Evolutionary conservation across 2,329 filamentous ascomycete genomes (phyloP).

Genomic region (Aspergillus tubingensis): DNA sequence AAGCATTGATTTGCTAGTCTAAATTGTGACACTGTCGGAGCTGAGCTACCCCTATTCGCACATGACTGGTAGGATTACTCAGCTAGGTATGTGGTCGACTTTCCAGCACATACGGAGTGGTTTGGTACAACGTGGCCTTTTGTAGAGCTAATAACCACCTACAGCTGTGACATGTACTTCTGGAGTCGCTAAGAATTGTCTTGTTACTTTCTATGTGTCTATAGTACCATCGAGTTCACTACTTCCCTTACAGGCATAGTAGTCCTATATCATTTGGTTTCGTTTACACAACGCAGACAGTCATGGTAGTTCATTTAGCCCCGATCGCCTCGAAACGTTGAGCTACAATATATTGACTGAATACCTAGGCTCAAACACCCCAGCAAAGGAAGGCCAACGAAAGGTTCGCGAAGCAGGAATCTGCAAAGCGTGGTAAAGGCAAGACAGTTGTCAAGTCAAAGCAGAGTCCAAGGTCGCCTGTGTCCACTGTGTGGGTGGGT

Average conservation of each 20-base stretch:
- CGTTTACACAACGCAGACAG: background rate
- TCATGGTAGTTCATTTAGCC: background rate
- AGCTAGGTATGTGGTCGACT: too few relatives aligned
- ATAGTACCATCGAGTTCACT: too few relatives aligned
- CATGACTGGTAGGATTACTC: too few relatives aligned
- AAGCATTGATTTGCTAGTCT: too few relatives aligned
- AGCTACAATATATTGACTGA: background rate
- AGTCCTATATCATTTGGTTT: too few relatives aligned
- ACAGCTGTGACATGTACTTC: too few relatives aligned
- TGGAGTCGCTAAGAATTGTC: too few relatives aligned
- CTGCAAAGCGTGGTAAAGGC: conserved; percentile 61
- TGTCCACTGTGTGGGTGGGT: conserved; percentile 63
- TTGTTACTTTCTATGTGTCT: too few relatives aligned
- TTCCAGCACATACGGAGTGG: background rate
- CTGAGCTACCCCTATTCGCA: too few relatives aligned
- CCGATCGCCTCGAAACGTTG: background rate
- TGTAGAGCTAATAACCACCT: background rate
- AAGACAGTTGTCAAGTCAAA: conserved; percentile 49
- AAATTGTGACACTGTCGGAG: too few relatives aligned
- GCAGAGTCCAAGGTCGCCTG: conserved; percentile 54
- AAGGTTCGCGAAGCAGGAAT: conserved; percentile 60
- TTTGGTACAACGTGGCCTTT: background rate
- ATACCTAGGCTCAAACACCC: conserved; percentile 63
- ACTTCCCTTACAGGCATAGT: too few relatives aligned
- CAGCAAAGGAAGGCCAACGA: conserved; percentile 66